Evolutionary conservation across 2,329 filamentous ascomycete genomes (phyloP).

Genomic region (Fulvia fulva): DNA sequence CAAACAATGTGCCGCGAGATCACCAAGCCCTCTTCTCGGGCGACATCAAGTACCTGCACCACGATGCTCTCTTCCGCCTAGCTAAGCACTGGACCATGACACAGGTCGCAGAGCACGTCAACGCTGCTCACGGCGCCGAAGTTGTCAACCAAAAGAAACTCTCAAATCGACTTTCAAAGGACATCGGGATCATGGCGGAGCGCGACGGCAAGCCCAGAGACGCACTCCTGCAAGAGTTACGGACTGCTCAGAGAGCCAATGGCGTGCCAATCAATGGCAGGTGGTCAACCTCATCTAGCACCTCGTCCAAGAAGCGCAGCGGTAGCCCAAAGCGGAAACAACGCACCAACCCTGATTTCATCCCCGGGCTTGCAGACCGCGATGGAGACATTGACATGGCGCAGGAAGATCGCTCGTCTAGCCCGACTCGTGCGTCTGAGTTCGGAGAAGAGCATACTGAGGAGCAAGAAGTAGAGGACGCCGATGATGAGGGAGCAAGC

Average conservation of each 20-base stretch:
- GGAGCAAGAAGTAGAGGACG: too few species aligned
- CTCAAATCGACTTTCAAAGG: neutral
- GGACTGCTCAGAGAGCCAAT: neutral
- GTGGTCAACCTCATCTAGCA: neutral
- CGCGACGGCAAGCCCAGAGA: neutral
- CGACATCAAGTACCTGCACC: neutral
- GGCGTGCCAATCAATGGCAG: neutral
- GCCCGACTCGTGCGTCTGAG: neutral
- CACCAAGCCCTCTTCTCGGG: neutral
- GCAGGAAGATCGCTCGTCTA: neutral
- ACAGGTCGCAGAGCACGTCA: neutral
- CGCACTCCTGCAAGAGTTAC: neutral
- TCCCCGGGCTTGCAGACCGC: neutral
- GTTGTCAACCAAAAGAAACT: neutral
- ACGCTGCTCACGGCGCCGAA: neutral
- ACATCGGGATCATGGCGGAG: neutral
- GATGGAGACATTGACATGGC: neutral
- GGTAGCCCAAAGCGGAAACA: neutral
- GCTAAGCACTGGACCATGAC: neutral
- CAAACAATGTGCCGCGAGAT: neutral
- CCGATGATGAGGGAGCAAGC: neutral
- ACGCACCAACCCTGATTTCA: neutral
- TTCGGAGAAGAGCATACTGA: too few species aligned
- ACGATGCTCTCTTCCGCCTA: neutral
- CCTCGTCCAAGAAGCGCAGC: neutral